Percentiles rank a stretch among this genome's conserved stretches.
Evolutionary conservation across 2,329 filamentous ascomycete genomes (phyloP).

Genomic region (Polychaeton citri): DNA sequence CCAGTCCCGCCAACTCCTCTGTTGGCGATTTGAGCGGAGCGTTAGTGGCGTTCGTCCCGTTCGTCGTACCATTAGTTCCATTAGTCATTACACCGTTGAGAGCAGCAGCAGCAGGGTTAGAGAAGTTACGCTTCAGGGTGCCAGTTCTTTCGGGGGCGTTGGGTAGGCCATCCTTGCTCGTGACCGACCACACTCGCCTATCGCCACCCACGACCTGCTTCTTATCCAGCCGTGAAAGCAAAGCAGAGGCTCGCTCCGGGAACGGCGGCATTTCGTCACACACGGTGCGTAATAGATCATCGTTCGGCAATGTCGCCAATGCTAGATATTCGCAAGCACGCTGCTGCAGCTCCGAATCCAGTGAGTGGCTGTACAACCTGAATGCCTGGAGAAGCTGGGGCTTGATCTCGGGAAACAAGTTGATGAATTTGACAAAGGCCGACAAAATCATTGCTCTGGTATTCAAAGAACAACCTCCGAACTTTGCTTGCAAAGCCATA

Average conservation of each 20-base stretch:
- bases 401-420: slow-evolving; percentile 96
- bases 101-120: slow-evolving; percentile 34
- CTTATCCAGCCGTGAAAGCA: slow-evolving; percentile 84
- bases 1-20: slow-evolving; percentile 66
- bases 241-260: slow-evolving; percentile 81
- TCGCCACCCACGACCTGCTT: slow-evolving; percentile 79
- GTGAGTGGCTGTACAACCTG: slow-evolving; percentile 78
- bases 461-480: slow-evolving; percentile 74
- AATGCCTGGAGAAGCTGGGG: slow-evolving; percentile 86
- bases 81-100: slow-evolving; percentile 23
- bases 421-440: slow-evolving; percentile 94
- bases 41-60: slow-evolving; percentile 17
- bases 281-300: slow-evolving; percentile 82
- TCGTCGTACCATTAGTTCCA: slow-evolving; percentile 23
- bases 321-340: slow-evolving; percentile 89
- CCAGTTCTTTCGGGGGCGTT: slow-evolving; percentile 56
- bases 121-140: slow-evolving; percentile 78
- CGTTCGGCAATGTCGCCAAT: slow-evolving; percentile 70
- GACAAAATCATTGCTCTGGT: slow-evolving; percentile 91
- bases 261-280: slow-evolving; percentile 99
- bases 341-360: slow-evolving; percentile 93
- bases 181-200: slow-evolving; percentile 95
- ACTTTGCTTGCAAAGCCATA: slow-evolving; percentile 78
- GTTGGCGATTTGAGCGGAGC: slow-evolving; percentile 18
- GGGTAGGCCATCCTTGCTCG: slow-evolving; percentile 63